phyloP scores from a whole-genome alignment of 208 protist species.

The Trypanosoma conorhini region DNA sequence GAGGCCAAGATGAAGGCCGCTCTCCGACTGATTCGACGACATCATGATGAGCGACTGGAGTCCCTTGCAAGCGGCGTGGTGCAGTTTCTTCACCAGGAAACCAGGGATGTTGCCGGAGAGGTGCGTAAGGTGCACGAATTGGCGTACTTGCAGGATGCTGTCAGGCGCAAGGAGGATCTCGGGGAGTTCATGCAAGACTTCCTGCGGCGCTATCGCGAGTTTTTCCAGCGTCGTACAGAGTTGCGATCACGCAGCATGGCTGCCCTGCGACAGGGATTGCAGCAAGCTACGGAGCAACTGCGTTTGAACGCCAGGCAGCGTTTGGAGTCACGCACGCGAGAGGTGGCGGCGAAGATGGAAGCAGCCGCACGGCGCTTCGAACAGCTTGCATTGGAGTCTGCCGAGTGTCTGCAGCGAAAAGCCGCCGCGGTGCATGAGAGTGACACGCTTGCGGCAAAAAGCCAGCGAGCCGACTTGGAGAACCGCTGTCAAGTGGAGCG shows the following conservation, averaged over 20 bases:
- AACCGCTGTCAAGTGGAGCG: slow-evolving; percentile 41
- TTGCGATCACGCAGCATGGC: slow-evolving; percentile 38
- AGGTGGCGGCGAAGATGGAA: slow-evolving; percentile 23
- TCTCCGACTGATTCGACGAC: slow-evolving; percentile 35
- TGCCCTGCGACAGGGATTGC: slow-evolving; percentile 35
- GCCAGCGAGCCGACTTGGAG: slow-evolving; percentile 41
- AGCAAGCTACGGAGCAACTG: slow-evolving; percentile 21
- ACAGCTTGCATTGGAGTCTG: slow-evolving; percentile 14
- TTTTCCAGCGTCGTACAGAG: slow-evolving; percentile 41
- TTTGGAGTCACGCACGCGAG: slow-evolving; percentile 22
- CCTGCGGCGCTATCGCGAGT: slow-evolving; percentile 43
- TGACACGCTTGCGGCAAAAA: slow-evolving; percentile 35
- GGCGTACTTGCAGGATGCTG: slow-evolving; percentile 44
- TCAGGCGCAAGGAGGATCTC: slow-evolving; percentile 41
- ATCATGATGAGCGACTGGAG: slow-evolving; percentile 40
- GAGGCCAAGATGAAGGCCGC: slow-evolving; percentile 26
- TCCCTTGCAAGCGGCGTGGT: slow-evolving; percentile 46
- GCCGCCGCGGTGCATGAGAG: slow-evolving; percentile 30
- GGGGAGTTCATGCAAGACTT: slow-evolving; percentile 39
- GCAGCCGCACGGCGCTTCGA: slow-evolving; percentile 24
- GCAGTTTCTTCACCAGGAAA: slow-evolving; percentile 52
- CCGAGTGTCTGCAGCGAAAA: slow-evolving; percentile 26
- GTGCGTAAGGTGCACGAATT: slow-evolving; percentile 38
- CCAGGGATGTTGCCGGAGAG: slow-evolving; percentile 42
- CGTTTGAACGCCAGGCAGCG: slow-evolving; percentile 20